Percentiles rank a stretch among this genome's conserved stretches.
Conservation (phyloP, 208 protist species). For the Hexamita inflata region DNA sequence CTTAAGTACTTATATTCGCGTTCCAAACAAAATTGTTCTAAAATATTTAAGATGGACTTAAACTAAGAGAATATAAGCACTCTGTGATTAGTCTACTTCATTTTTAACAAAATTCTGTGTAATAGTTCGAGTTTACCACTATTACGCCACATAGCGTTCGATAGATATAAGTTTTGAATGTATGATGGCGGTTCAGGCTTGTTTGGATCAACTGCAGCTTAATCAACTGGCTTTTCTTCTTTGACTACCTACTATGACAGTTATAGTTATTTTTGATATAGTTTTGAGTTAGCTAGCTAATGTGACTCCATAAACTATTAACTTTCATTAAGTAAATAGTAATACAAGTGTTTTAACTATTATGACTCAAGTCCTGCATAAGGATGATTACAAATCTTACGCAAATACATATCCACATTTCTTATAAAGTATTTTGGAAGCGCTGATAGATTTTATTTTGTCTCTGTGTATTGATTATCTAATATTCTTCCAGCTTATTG, state of each 20-base stretch:
- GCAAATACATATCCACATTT: slow-evolving; percentile 25
- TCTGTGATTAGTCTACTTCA: slow-evolving; percentile 7
- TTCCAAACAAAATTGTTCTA: not conserved
- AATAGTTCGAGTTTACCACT: slow-evolving; percentile 11
- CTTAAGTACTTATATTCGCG: not conserved
- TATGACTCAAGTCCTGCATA: not conserved
- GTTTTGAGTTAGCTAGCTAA: not conserved
- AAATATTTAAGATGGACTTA: not conserved
- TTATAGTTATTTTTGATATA: not conserved
- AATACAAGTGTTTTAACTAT: not conserved
- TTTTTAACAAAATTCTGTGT: not conserved
- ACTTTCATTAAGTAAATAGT: not conserved
- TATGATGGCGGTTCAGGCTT: not conserved
- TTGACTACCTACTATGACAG: not conserved
- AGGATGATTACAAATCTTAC: slow-evolving; percentile 19
- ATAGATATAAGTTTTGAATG: not conserved
- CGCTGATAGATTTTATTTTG: not conserved
- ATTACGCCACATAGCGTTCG: not conserved
- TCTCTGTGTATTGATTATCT: not conserved
- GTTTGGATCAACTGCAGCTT: not conserved
- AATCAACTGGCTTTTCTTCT: not conserved
- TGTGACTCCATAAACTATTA: not conserved
- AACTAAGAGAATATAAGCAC: slow-evolving; percentile 23
- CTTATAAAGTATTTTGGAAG: slow-evolving; percentile 19
- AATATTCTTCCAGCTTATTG: not conserved